Evolutionary conservation across 257 asterid species (phyloP).

Genomic region (Solanum bulbocastanum): DNA sequence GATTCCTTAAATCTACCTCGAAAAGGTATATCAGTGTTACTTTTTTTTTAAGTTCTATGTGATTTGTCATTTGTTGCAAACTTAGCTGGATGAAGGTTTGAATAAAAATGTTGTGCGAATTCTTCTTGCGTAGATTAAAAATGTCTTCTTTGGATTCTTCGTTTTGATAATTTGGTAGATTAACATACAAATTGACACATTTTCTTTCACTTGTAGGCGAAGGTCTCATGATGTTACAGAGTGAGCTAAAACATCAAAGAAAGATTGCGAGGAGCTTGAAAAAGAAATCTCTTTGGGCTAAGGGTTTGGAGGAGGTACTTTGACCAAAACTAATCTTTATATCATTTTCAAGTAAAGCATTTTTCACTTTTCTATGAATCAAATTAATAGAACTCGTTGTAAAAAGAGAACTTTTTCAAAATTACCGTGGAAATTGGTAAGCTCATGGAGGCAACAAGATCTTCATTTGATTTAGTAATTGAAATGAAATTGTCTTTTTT

Average conservation of each 20-base stretch:
- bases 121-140: not conserved
- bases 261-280: slow-evolving; percentile 75
- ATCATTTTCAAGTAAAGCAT: not conserved
- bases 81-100: not conserved
- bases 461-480: not conserved
- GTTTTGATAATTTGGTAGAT: not conserved
- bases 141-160: not conserved
- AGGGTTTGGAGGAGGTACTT: slow-evolving; percentile 88
- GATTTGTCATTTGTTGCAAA: not conserved
- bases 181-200: not conserved
- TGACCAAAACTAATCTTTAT: not conserved
- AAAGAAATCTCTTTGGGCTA: slow-evolving; percentile 98
- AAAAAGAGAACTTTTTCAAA: not conserved
- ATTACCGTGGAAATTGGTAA: not conserved
- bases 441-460: not conserved
- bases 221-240: slow-evolving; percentile 59
- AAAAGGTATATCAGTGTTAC: slow-evolving; percentile 39
- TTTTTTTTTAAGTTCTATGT: not conserved
- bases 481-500: not conserved
- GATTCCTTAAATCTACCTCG: slow-evolving; percentile 83
- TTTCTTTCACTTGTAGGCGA: slow-evolving; percentile 49
- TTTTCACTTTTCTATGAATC: not conserved
- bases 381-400: not conserved
- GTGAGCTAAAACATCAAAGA: slow-evolving; percentile 93
- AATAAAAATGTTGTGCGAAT: not conserved